Percentiles rank a stretch among this genome's conserved stretches.
Conservation (phyloP, 805 yeast species). For the Isabelozyma pseudorhagii region DNA sequence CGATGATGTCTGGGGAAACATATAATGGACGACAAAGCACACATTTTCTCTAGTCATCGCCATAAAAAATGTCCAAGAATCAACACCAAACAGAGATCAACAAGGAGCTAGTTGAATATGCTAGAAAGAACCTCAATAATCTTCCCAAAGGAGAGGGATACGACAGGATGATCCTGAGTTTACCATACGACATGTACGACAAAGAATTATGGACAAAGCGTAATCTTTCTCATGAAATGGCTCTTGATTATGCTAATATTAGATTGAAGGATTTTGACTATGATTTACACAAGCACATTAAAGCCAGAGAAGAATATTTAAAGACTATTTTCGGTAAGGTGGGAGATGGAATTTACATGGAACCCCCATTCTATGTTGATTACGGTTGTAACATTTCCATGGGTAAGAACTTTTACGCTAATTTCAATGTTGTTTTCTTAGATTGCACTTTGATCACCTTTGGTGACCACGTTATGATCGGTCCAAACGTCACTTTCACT, state of each 20-base stretch:
- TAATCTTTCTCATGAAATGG: conserved; percentile 29
- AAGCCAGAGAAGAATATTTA: conserved; percentile 37
- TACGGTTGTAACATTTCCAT: conserved; percentile 60
- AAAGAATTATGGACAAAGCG: conserved; percentile 24
- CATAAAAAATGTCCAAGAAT: not conserved
- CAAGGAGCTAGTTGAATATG: conserved; percentile 31
- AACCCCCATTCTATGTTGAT: conserved; percentile 62
- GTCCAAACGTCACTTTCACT: conserved; percentile 58
- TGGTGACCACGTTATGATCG: conserved; percentile 59
- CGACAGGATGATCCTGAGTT: conserved; percentile 54
- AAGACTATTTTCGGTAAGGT: conserved; percentile 46
- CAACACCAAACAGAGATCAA: conserved; percentile 14
- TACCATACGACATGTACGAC: conserved; percentile 40
- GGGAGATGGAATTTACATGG: conserved; percentile 41
- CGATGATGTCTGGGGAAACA: not conserved
- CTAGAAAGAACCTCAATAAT: conserved; percentile 28
- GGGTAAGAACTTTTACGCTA: conserved; percentile 59
- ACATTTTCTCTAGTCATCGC: not conserved
- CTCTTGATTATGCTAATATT: conserved; percentile 29
- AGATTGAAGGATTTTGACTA: conserved; percentile 30
- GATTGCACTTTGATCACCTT: conserved; percentile 60
- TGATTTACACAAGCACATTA: conserved; percentile 20
- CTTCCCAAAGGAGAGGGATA: conserved; percentile 43
- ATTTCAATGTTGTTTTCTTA: conserved; percentile 53
- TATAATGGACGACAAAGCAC: not conserved